phyloP scores from a whole-genome alignment of 2,329 filamentous ascomycete genomes.

The Trichophyton simii region DNA sequence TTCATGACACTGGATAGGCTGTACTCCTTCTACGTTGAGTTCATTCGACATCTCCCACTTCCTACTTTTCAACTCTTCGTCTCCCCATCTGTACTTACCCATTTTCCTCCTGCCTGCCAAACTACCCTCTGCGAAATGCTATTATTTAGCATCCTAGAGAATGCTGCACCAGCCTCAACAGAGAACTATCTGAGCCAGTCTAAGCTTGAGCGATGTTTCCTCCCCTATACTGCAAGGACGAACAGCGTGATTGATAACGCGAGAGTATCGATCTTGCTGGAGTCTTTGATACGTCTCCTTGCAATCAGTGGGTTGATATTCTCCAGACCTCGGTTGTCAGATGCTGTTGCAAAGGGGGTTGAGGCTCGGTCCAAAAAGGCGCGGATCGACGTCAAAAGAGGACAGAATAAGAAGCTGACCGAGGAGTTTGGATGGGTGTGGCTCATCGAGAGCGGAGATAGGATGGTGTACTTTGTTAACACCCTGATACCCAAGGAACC shows the following conservation, averaged over 20 bases:
- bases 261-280: conserved; percentile 57
- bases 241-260: conserved; percentile 54
- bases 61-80: conserved; percentile 36
- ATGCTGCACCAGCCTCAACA: conserved; percentile 26
- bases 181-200: conserved; percentile 36
- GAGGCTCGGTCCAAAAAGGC: conserved; percentile 36
- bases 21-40: conserved; percentile 34
- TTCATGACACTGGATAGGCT: conserved; percentile 30
- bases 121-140: conserved; percentile 43
- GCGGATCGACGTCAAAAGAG: conserved; percentile 34
- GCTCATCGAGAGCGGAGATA: conserved; percentile 31
- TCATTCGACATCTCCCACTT: conserved; percentile 35
- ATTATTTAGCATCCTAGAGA: conserved; percentile 39
- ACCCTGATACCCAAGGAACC: conserved; percentile 10
- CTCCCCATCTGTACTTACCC: conserved; percentile 32
- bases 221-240: conserved; percentile 53
- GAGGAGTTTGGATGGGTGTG: conserved; percentile 27
- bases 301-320: conserved; percentile 24
- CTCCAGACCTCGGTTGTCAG: conserved; percentile 27
- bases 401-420: conserved; percentile 26
- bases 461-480: conserved; percentile 26
- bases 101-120: conserved; percentile 29
- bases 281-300: conserved; percentile 49
- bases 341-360: conserved; percentile 43
- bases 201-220: conserved; percentile 48